Percentiles rank a stretch among this genome's conserved stretches.
These are phyloP conservation scores for Anethum foeniculum DNA, from an alignment of 140 eudicot genomes.

Conservation along the genomic window DNA sequence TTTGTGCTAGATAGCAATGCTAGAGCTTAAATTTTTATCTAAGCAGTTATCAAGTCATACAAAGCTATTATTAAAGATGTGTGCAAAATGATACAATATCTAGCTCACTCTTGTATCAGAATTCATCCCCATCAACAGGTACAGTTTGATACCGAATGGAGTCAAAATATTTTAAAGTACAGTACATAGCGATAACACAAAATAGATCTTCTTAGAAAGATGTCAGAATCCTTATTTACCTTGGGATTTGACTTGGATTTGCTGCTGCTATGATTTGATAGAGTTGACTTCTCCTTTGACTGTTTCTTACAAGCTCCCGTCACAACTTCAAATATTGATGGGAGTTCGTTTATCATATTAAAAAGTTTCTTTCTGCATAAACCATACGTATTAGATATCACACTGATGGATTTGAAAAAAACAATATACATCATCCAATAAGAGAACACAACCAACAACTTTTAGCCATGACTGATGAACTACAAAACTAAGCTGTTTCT, in stretches of 20 bases:
- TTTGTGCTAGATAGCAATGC: not conserved
- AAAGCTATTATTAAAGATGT: not conserved
- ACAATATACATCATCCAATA: no score
- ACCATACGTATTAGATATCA: not conserved
- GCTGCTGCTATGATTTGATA: constrained; percentile 68
- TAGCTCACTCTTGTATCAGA: not conserved
- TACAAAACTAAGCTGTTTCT: not conserved
- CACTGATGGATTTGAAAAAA: not conserved
- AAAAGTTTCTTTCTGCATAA: constrained; percentile 49
- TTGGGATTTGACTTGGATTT: constrained; percentile 62
- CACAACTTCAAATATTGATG: constrained; percentile 67
- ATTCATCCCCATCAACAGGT: not conserved
- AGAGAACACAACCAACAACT: not conserved
- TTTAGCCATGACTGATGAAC: not conserved
- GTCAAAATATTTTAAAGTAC: not conserved
- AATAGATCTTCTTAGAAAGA: not conserved
- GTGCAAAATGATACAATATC: not conserved
- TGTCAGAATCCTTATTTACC: constrained; percentile 20
- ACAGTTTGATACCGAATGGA: not conserved
- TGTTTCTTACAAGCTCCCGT: constrained; percentile 60
- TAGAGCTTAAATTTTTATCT: not conserved
- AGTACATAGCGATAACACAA: not conserved
- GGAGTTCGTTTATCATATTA: constrained; percentile 75
- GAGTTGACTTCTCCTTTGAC: constrained; percentile 53
- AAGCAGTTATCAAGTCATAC: not conserved